These are phyloP conservation scores for Wickerhamomyces xylosicus DNA, from an alignment of 805 yeast genomes.

Conservation along the genomic window DNA sequence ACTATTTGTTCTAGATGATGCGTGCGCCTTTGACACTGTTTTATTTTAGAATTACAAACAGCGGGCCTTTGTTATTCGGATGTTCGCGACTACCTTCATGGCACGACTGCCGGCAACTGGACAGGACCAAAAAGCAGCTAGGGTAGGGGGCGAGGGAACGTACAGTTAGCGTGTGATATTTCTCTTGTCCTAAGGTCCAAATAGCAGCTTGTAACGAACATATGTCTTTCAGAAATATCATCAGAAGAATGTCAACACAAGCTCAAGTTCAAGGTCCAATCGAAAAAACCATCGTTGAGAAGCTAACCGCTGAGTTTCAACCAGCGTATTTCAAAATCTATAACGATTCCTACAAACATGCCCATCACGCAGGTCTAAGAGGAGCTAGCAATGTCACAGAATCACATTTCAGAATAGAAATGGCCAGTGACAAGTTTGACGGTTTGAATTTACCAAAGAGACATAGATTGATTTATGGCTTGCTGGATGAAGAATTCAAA, in stretches of 20 bases:
- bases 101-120: no score
- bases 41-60: no score
- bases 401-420: slow-evolving; percentile 70
- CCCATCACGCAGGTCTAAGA: slow-evolving; percentile 75
- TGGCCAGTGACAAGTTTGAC: slow-evolving; percentile 59
- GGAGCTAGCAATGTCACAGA: slow-evolving; percentile 65
- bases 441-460: slow-evolving; percentile 62
- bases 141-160: no score
- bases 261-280: slow-evolving; percentile 14
- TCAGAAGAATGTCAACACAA: slow-evolving; percentile 16
- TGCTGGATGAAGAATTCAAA: slow-evolving; percentile 64
- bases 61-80: no score
- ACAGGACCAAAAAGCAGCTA: no score
- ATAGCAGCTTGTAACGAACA: no score
- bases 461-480: slow-evolving; percentile 63
- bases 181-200: no score
- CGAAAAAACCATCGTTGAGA: slow-evolving; percentile 12
- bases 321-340: slow-evolving; percentile 42
- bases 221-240: neutral
- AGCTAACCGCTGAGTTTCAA: slow-evolving; percentile 14
- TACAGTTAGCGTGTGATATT: neutral
- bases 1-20: no score
- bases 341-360: slow-evolving; percentile 84
- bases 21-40: no score
- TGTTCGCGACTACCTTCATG: no score